Conservation (phyloP, 2,329 filamentous ascomycete species). For the Colletotrichum filicis region DNA sequence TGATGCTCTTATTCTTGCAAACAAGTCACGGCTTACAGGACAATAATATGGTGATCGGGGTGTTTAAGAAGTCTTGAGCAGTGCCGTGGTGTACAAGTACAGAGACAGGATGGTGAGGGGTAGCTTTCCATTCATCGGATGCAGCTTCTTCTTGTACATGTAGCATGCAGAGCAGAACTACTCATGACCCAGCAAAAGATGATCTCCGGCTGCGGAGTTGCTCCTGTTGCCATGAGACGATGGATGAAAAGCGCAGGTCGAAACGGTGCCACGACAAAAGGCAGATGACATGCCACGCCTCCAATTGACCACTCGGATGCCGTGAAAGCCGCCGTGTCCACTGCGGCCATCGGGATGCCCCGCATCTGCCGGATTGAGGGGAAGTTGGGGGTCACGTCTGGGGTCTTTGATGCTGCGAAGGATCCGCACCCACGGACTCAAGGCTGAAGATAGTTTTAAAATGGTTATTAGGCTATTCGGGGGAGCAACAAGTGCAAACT, state of each 20-base stretch:
- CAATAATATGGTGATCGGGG: not conserved
- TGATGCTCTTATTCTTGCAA: not conserved
- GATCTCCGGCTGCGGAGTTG: constrained; percentile 19
- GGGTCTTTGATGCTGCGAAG: not conserved
- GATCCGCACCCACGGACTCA: not conserved
- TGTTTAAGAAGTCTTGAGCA: not conserved
- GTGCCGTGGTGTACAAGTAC: not conserved
- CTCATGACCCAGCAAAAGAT: not conserved
- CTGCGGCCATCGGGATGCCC: constrained; percentile 7
- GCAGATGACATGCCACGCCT: constrained; percentile 8
- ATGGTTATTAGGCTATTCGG: not conserved
- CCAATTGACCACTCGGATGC: constrained; percentile 24
- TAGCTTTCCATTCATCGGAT: not conserved
- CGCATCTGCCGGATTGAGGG: constrained; percentile 9
- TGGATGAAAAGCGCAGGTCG: constrained; percentile 12
- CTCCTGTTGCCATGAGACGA: constrained; percentile 22
- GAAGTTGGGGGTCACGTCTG: not conserved
- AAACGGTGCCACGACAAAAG: constrained; percentile 9
- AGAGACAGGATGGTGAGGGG: not conserved
- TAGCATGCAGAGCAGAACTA: not conserved
- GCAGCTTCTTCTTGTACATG: not conserved
- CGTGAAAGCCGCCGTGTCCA: constrained; percentile 27
- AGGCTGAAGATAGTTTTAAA: not conserved
- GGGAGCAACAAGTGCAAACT: not conserved
- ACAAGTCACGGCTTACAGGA: no score